Base-by-base conservation (phyloP, 169 alveolate species). In the Plasmodium relictum region DNA sequence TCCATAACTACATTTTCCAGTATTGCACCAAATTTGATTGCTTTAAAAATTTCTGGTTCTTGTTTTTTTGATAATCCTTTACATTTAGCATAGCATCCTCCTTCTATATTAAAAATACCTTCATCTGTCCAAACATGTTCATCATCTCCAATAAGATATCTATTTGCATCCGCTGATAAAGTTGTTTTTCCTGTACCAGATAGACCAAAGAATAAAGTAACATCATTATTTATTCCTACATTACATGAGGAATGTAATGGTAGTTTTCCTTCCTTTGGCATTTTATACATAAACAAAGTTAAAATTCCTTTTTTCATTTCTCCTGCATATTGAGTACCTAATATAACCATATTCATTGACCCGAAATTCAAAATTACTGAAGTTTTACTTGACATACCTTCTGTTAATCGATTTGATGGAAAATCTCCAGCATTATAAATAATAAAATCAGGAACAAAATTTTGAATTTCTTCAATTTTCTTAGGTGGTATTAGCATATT, bases 131-230 rank as follows among this genome's bases (percentile, higher is more conserved):
- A 98, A 66, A 97, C 98, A 88, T 98, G 99, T 93, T 98, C 99
- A 72, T 98, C 99, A 91, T 98, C 99, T 31, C 99, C 99, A 68
- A 98, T 94, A 74, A 98, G 94, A 58, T 71, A 65, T 73, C 99
- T 96, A 14, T 94, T 73, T 16, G 99, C 98, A 88, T 98, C 99
- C 16, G 99, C 99, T 12, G 98, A 96, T 62, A 98, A 93, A 7
- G 99, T 98, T 39, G 99, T 98, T 93, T 98, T 98, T 16, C 99
- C 99, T 31, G 99, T 98, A 42, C 99, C 99, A 39, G 98, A 95
- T n/a, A 98, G 96, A 7, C 99, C 99, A 89, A 98, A 98, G 88
- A 97, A 96, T 78, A 98, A 92, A 26, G 99, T 96, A 41, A 97
- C 98, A 87, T 97, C 99, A 70, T 98, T 98, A 9, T 92, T 88